These are phyloP conservation scores for Fraxinus quadrangulata DNA, from an alignment of 257 asterid genomes.

Conservation along the genomic window DNA sequence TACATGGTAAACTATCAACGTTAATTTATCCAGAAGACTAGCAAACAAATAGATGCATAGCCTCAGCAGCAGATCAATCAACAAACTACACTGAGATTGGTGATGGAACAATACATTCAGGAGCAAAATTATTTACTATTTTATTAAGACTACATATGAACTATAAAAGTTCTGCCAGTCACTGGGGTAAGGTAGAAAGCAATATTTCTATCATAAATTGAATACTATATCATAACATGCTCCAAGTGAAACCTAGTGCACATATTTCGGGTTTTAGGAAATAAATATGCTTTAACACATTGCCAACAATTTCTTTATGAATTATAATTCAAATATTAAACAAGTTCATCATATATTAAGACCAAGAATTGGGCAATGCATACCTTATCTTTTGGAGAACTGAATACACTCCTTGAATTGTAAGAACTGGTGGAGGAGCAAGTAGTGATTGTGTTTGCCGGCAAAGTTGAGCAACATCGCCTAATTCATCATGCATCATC, in stretches of 20 bases:
- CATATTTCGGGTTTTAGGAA: constrained; percentile 6
- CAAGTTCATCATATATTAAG: constrained; percentile 10
- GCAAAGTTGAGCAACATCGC: constrained; percentile 96
- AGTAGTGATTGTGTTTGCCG: constrained; percentile 82
- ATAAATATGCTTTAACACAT: not conserved
- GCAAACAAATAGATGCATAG: not conserved
- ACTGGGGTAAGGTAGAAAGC: not conserved
- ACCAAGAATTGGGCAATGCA: constrained; percentile 25
- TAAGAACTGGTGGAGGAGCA: constrained; percentile 75
- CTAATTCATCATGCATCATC: constrained; percentile 45
- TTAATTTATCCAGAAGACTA: not conserved
- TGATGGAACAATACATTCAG: not conserved
- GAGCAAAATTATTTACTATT: not conserved
- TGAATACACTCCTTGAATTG: constrained; percentile 75
- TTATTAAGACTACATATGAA: not conserved
- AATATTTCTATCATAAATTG: not conserved
- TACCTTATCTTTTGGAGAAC: constrained; percentile 77
- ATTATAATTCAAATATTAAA: constrained; percentile 19
- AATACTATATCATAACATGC: not conserved
- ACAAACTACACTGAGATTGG: not conserved
- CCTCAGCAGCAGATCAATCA: not conserved
- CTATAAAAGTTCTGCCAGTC: not conserved
- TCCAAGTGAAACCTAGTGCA: constrained; percentile 18
- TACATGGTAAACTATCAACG: not conserved
- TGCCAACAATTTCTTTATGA: constrained; percentile 10